Evolutionary conservation across 2,329 filamentous ascomycete genomes (phyloP), one percentile per base, ranked within the genome.

Genomic region (Zelopaecilomyces penicillatus): DNA sequence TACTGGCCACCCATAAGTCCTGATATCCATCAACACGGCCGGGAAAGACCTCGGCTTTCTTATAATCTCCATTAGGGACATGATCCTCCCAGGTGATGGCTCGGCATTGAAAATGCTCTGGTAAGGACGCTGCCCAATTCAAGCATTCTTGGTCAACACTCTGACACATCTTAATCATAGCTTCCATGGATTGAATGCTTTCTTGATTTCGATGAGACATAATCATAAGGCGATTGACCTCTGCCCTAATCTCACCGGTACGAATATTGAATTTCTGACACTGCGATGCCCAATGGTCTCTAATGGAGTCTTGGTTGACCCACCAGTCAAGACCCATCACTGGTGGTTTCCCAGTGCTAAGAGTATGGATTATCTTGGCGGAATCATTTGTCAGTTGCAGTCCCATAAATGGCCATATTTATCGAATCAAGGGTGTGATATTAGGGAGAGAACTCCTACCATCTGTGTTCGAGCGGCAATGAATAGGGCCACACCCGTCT

Each of bases 381-480:
- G 9, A 34, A 34, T 9, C 32, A 9, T 34, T 12, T 34, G 12
- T 12, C 19, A 19, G 19, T 19, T 19, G 19, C 19, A 19, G 19
- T 19, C 19, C 19, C 19, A 19, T 19, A 19, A 19, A 19, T 19
- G 19, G 19, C 19, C 19, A 19, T 19, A 19, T 19, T 19, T 19
- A 19, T 19, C 19, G 19, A 19, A 19, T 19, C 19, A 11, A 12
- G 38, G 30, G 9, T 34, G 4, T 6, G 10, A 19, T 26, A 26
- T 31, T 37, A 30, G 33, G 33, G 10, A 26, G 27, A 38, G 11
- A 51, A 40, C 5, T 52, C 66, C 45, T 61, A 78, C 75, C 71
- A 82, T 80, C 51, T 82, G 76, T 2, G 73, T 76, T 45, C 79
- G 68, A 11, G 82, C 78, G 6, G 74, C 73, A 40, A 77, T 68